Evolutionary conservation across 2,329 filamentous ascomycete genomes (phyloP).

Genomic region (Coniochaeta prunicola): DNA sequence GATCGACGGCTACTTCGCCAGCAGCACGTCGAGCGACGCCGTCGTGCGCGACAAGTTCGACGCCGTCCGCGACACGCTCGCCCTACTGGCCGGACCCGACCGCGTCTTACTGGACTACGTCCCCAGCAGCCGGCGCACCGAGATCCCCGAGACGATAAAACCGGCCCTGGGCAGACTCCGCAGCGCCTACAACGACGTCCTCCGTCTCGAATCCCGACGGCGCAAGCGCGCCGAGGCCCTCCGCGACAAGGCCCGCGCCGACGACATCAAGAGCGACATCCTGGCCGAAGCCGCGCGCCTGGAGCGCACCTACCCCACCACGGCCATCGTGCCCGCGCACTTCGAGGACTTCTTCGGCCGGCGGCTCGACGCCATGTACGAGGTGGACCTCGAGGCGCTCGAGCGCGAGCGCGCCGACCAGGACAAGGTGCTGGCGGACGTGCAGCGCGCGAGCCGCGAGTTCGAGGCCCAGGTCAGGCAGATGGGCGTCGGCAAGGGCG

Average conservation of each 20-base stretch:
- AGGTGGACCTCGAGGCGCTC: conserved; percentile 65
- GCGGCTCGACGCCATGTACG: conserved; percentile 68
- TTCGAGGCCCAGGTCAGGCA: conserved; percentile 67
- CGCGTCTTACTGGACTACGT: conserved; percentile 81
- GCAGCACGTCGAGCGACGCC: conserved; percentile 46
- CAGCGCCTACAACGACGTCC: conserved; percentile 76
- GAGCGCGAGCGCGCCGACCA: conserved; percentile 70
- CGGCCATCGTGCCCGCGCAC: conserved; percentile 76
- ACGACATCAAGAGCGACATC: conserved; percentile 84
- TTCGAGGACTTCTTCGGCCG: conserved; percentile 89
- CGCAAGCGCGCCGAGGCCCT: conserved; percentile 73
- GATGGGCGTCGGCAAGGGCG: conserved; percentile 47
- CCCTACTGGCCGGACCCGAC: conserved; percentile 71
- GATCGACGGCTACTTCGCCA: conserved; percentile 79
- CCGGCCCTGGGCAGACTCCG: conserved; percentile 70
- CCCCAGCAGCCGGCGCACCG: conserved; percentile 72
- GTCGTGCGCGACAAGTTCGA: conserved; percentile 71
- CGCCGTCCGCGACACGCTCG: conserved; percentile 66
- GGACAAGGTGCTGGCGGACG: conserved; percentile 57
- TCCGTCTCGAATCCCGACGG: conserved; percentile 72
- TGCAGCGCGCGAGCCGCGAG: conserved; percentile 69
- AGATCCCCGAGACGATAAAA: conserved; percentile 75
- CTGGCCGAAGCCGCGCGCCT: conserved; percentile 75
- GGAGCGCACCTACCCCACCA: conserved; percentile 79
- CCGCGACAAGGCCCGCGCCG: conserved; percentile 64